Evolutionary conservation across 306 rosid species (phyloP), one percentile per base, ranked within the genome.

Genomic region (Begonia masoniana): DNA sequence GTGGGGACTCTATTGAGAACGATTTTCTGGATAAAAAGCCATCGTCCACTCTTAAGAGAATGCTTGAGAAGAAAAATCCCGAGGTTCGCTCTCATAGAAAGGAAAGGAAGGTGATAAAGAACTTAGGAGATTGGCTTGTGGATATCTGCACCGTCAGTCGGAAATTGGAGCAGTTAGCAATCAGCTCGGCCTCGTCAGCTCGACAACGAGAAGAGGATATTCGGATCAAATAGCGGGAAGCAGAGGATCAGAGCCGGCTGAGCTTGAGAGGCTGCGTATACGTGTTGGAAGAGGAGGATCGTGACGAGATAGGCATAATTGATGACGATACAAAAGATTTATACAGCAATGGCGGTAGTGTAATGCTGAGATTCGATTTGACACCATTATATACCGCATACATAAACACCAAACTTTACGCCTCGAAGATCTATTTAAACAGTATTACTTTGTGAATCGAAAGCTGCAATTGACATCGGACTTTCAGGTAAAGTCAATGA

Each of bases 401-500:
- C n/a, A n/a, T n/a, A n/a, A n/a, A n/a, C n/a, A n/a, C n/a, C n/a
- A n/a, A n/a, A n/a, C n/a, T n/a, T n/a, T n/a, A n/a, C n/a, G n/a
- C n/a, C n/a, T n/a, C n/a, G n/a, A n/a, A n/a, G n/a, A n/a, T n/a
- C n/a, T n/a, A n/a, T n/a, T n/a, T n/a, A n/a, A n/a, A n/a, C n/a
- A n/a, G n/a, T n/a, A n/a, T n/a, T 86, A 92, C 70, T 92, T 71
- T 56, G 99, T 85, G 73, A 92, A 86, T 43, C 69, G 99, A 15
- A 92, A 81, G 78, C 99, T 92, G 56, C 99, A 92, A 56, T 77
- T 92, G 69, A 92, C 99, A 42, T 83, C 96, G 9, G 96, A 91
- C 42, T 91, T 91, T 43, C 99, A 91, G 99, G 99, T 91, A 64
- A 83, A 94, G 17, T 92, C 96, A 1, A 92, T 92, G 99, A 92